Evolutionary conservation across 306 rosid species (phyloP), one percentile per base, ranked within the genome.

Genomic region (Delonix regia): DNA sequence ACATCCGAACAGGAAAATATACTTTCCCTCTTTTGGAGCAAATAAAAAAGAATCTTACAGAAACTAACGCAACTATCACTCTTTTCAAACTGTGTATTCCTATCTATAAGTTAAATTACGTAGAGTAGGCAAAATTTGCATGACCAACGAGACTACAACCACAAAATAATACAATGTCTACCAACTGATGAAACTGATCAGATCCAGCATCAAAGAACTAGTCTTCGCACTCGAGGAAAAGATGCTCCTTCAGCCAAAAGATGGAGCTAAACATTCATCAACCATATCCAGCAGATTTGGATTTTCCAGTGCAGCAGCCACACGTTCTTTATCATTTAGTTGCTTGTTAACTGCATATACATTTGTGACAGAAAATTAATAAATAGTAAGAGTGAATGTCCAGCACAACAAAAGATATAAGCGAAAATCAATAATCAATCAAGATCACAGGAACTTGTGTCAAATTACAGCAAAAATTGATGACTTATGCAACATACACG

Each of bases 261-360:
- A 85, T 41, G 98, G 96, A 75, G 96, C 89, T 73, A 96, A 88
- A 85, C 99, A 96, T 86, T 93, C 98, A 68, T 96, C 98, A 41
- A 96, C 96, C 98, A 90, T 93, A 70, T 91, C 90, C 74, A 86
- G 21, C 69, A 93, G 93, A 80, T 85, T 84, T 59, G 99, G 97
- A 61, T 93, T 96, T 77, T 96, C 99, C 87, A 96, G 78, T 18
- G 99, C 98, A 8, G 98, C 98, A 57, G 97, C 97, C 55, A 91
- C 94, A 51, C 98, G 89, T 65, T 96, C 99, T 85, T 93, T 96
- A 85, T 93, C 98, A 70, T 91, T 96, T 84, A 93, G 88, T 83
- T 93, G 98, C 80, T 93, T 96, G 80, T 96, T 93, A 82, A 96
- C 98, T 91, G 98, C 82, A 84, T 30, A 72, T 34, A 42, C 22